Percentiles rank a stretch among this genome's conserved stretches.
Evolutionary conservation across 176 grass and related monocot species (phyloP).

Genomic region (barley (Hordeum vulgare)): DNA sequence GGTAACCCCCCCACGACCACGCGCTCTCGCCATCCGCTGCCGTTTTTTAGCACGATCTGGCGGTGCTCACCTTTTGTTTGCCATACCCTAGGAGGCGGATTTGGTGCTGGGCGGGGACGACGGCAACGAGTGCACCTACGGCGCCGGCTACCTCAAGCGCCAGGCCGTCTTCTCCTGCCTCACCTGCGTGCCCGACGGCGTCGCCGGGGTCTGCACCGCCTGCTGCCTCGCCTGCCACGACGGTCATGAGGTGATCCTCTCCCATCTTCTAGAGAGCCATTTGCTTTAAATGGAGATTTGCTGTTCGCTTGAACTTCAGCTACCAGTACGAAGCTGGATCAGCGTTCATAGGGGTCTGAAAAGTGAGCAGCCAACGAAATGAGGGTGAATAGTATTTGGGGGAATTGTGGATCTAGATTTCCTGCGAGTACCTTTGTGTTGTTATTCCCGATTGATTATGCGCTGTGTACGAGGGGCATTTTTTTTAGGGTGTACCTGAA

Average conservation of each 20-base stretch:
- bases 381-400: background rate
- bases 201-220: conserved; percentile 82
- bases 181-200: conserved; percentile 75
- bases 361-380: background rate
- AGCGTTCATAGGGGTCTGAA: background rate
- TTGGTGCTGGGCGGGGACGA: conserved; percentile 95
- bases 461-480: background rate
- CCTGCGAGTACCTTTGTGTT: background rate
- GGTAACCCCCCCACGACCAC: background rate
- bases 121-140: conserved; percentile 94
- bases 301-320: background rate
- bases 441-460: background rate
- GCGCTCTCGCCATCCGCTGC: background rate
- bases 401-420: background rate
- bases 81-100: conserved; percentile 69
- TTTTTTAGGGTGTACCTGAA: background rate
- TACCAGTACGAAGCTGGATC: background rate
- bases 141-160: conserved; percentile 75
- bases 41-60: background rate
- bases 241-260: conserved; percentile 70
- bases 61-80: background rate
- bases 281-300: background rate
- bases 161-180: conserved; percentile 98
- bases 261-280: background rate
- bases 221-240: conserved; percentile 95